Base-by-base conservation (phyloP, 116 monocot genomes). In the Zostera marina region DNA sequence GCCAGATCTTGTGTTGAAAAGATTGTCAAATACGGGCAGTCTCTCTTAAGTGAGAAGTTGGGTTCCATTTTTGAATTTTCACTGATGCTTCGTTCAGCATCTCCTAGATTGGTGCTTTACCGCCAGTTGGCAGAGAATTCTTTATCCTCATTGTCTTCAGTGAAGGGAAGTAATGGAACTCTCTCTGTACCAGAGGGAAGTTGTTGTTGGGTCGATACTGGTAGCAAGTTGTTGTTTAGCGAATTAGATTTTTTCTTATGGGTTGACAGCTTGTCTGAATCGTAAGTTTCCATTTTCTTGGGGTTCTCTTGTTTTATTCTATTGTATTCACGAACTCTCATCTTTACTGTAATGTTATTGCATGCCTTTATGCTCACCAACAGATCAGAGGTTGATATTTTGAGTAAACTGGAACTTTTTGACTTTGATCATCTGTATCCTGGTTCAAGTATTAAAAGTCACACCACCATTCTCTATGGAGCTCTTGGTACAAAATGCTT, bases 121-220 rank as follows among this genome's bases (percentile, higher is more conserved):
- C 70, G 65, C 52, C 84, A 94, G 75, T 66, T 94, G 53, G 94
- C 94, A 10, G 72, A 79, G 62, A 88, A 94, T 38, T 88, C 94
- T 40, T 65, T 88, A 21, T 73, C 75, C 47, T 79, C 76, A 14
- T 61, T 53, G 14, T 65, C 66, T 52, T 7, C 64, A 44, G 72
- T 56, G 7, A 63, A 71, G 47, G 66, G 61, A 58, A 47, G 7
- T 58, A 63, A 71, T 53, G 66, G 61, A 58, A 47, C 10, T 58
- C 20, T 20, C 20, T 23, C 22, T 38, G 26, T 47, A 7, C 16
- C 23, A 48, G 49, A 4, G 16, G 9, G 20, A 55, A 77, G 56
- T 42, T 94, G 94, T 65, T 94, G 94, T 42, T 94, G 88, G 94
- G 77, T 94, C 8, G 88, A 94, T 64, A 80, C 73, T 67, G 94